Evolutionary conservation across 495 filamentous ascomycete species (phyloP).

Genomic region (Emericellopsis terricola): DNA sequence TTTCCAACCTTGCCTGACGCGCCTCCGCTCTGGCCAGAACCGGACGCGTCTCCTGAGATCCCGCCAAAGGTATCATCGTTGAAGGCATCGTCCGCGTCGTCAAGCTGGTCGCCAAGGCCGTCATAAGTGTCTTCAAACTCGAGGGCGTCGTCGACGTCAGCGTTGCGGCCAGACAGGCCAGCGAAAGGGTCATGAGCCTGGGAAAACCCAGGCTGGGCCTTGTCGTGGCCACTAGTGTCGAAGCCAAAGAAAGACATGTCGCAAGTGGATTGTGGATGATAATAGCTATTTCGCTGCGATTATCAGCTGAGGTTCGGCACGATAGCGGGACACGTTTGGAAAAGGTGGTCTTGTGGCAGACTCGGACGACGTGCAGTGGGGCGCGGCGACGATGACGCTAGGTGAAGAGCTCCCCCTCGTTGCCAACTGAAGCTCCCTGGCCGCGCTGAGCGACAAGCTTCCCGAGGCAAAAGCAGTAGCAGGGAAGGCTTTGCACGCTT

Average conservation of each 20-base stretch:
- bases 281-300: background rate
- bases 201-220: slow-evolving; percentile 51
- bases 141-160: slow-evolving; percentile 54
- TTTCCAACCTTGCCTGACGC: slow-evolving; percentile 44
- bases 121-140: slow-evolving; percentile 99
- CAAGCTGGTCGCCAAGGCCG: slow-evolving; percentile 77
- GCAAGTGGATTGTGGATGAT: background rate
- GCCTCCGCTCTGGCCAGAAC: slow-evolving; percentile 7
- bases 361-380: too few species aligned
- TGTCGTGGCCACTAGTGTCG: slow-evolving; percentile 37
- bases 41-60: slow-evolving; percentile 10
- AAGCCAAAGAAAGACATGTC: slow-evolving; percentile 63
- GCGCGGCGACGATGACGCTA: too few species aligned
- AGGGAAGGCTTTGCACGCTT: too few species aligned
- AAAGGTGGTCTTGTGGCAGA: too few species aligned
- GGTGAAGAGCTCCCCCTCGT: too few species aligned
- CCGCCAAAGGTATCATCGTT: slow-evolving; percentile 96
- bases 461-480: too few species aligned
- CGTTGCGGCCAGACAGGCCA: slow-evolving; percentile 48
- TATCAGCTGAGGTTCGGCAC: too few species aligned
- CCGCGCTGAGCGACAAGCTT: too few species aligned
- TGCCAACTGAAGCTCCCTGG: too few species aligned
- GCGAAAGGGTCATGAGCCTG: slow-evolving; percentile 81
- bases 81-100: slow-evolving; percentile 85
- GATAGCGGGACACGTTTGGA: too few species aligned